These are phyloP conservation scores for Cryptosporidium parvum DNA, from an alignment of 169 alveolate genomes.

Conservation along the genomic window DNA sequence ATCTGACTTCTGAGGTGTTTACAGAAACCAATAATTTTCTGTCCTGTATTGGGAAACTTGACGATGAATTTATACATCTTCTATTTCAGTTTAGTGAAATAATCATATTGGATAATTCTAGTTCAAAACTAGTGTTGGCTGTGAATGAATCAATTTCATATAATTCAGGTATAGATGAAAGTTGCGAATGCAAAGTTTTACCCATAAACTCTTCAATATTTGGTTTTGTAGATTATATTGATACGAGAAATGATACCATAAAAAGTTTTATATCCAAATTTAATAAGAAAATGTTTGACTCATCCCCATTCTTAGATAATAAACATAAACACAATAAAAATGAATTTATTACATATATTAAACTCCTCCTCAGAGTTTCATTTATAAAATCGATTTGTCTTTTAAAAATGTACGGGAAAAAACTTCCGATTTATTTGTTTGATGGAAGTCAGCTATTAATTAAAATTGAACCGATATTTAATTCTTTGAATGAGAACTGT, in stretches of 20 bases:
- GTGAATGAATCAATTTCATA: slow-evolving; percentile 1
- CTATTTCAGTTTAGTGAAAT: slow-evolving; percentile 10
- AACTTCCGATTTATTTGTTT: slow-evolving; percentile 35
- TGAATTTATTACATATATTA: slow-evolving; percentile 10
- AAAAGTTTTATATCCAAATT: slow-evolving; percentile 1
- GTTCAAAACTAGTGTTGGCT: not conserved
- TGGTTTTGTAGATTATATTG: slow-evolving; percentile 54
- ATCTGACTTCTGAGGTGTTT: not conserved
- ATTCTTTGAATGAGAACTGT: not conserved
- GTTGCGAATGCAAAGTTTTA: not conserved
- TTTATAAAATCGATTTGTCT: slow-evolving; percentile 49
- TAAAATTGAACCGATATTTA: slow-evolving; percentile 34
- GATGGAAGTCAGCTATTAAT: slow-evolving; percentile 27
- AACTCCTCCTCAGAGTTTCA: slow-evolving; percentile 34
- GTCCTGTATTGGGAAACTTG: slow-evolving; percentile 12
- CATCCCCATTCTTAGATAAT: not conserved
- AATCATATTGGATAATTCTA: not conserved
- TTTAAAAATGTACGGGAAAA: slow-evolving; percentile 46
- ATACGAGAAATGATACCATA: slow-evolving; percentile 5
- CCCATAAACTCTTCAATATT: slow-evolving; percentile 6
- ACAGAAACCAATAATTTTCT: slow-evolving; percentile 14
- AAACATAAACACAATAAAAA: not conserved
- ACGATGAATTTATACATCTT: slow-evolving; percentile 26
- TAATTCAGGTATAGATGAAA: not conserved
- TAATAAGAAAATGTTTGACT: not conserved